Evolutionary conservation across 495 filamentous ascomycete genomes (phyloP).

Genomic region (Beverwykella pulmonaria): DNA sequence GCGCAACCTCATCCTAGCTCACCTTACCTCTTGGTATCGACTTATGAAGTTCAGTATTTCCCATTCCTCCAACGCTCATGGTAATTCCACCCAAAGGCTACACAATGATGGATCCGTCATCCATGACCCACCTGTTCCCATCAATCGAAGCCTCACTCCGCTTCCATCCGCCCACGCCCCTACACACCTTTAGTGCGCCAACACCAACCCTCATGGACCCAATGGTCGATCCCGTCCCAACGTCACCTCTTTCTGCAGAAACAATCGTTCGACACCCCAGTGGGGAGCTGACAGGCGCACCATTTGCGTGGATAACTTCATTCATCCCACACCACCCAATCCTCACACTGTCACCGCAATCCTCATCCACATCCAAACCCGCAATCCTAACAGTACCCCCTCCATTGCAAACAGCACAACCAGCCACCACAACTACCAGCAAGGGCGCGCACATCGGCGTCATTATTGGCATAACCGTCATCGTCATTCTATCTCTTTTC

Average conservation of each 20-base stretch:
- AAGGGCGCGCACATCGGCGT: conserved; percentile 23
- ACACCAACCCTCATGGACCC: background rate
- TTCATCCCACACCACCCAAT: background rate
- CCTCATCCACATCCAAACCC: background rate
- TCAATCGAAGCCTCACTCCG: conserved; percentile 1
- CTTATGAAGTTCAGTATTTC: background rate
- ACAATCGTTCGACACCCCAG: background rate
- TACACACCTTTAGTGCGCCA: background rate
- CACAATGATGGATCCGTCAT: background rate
- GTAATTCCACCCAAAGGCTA: background rate
- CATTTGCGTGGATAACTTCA: conserved; percentile 5
- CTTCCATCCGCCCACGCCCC: conserved; percentile 4
- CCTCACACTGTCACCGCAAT: background rate
- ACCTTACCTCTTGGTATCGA: background rate
- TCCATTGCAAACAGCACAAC: background rate
- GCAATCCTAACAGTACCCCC: background rate
- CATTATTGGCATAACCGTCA: conserved; percentile 17
- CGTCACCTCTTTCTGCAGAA: background rate
- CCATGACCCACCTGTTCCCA: background rate
- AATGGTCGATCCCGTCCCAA: background rate
- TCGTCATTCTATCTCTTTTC: conserved; percentile 11
- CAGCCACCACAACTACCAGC: background rate
- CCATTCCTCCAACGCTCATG: background rate
- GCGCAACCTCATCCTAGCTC: background rate
- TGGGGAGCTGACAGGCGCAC: background rate